Conservation (phyloP, 2,329 filamentous ascomycete genomes). For the Onygenales sp. region DNA sequence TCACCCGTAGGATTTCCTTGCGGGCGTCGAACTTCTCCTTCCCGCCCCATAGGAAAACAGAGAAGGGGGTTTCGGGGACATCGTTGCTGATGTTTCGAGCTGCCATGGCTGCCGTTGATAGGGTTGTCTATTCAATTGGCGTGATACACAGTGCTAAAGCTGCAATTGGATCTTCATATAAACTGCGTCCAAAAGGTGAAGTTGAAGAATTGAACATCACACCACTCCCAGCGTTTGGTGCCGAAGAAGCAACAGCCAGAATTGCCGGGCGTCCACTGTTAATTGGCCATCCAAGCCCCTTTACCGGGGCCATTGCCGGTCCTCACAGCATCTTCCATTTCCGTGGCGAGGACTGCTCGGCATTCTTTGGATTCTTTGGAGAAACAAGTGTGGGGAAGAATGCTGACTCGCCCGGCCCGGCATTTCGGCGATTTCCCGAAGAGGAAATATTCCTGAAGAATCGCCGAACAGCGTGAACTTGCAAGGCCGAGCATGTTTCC, state of each 20-base stretch:
- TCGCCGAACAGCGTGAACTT: background rate
- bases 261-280: too few species aligned
- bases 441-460: background rate
- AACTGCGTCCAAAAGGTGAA: too few species aligned
- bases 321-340: background rate
- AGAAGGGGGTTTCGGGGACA: slow-evolving; percentile 10
- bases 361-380: background rate
- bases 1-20: slow-evolving; percentile 10
- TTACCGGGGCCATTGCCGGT: too few species aligned
- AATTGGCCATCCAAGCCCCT: too few species aligned
- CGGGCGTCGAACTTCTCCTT: slow-evolving; percentile 14
- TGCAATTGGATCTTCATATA: background rate
- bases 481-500: too few species aligned
- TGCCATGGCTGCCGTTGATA: slow-evolving; percentile 1
- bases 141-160: background rate
- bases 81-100: slow-evolving; percentile 13
- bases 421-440: background rate
- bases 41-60: slow-evolving; percentile 16
- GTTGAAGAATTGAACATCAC: too few species aligned
- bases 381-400: background rate
- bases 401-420: background rate
- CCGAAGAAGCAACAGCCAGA: too few species aligned
- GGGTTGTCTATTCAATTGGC: background rate
- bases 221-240: too few species aligned
- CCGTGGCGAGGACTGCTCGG: background rate